Base-by-base conservation (phyloP, 2,329 filamentous ascomycete genomes). In the Alternaria sp. region DNA sequence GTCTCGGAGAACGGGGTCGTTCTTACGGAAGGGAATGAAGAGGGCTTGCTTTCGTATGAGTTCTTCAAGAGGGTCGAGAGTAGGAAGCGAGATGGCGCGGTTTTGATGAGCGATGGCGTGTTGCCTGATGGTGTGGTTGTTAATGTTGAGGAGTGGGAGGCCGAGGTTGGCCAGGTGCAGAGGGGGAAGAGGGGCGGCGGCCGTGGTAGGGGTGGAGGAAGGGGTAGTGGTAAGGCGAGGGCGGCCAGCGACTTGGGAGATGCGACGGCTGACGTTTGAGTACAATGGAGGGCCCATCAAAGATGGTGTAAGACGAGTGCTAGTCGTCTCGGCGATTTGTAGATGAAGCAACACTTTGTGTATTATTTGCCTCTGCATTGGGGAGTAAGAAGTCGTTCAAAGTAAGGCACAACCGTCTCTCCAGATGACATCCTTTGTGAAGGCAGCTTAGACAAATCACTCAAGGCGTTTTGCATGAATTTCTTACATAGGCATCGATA, bases 21-120 rank as follows among this genome's bases (percentile, higher is more conserved):
- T n/a, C 63, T 83, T 39, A 79, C 74, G 0, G 80, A 79, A 56
- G 81, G 81, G 0, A 72, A 85, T 58, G 85, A 79, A 45, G 78
- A 86, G 4, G 74, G 74, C 0, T 46, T 75, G 2, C 29, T 77
- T 59, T 41, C 65, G 21, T 72, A 69, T 54, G 56, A 67, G 54
- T 92, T 89, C 72, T 94, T 96, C 71, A 85, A 85, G 78, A 84
- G 86, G 71, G 93, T 94, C 1, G 85, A 86, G 64, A 88, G 86
- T 0, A 79, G 88, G 60, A 84, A 78, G 58, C 78, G 80, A 54
- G 85, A 84, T 33, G 82, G 89, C 1, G 87, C 86, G 0, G 80
- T 90, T 44, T 79, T 97, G 68, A 89, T 92, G 84, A 85, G 85
- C 73, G 84, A 89, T 66, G 93, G 93, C 0, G 80, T 86, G 69